Evolutionary conservation across 106 monocot species (phyloP).

Genomic region (Acanthochlamys bracteata): DNA sequence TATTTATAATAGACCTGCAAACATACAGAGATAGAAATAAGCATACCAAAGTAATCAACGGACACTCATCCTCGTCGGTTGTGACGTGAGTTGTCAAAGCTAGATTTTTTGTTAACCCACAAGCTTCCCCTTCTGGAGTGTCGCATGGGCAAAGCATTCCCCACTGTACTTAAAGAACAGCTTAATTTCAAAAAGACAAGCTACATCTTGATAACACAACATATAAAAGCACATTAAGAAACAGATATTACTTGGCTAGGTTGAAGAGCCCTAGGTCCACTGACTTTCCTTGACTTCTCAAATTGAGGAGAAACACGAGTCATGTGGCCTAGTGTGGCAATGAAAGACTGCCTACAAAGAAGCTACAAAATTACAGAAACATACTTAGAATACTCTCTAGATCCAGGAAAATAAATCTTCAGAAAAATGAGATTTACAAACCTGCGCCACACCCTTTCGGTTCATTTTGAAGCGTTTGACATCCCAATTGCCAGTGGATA

Average conservation of each 20-base stretch:
- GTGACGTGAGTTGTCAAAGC: slow-evolving; percentile 97
- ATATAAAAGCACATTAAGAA: slow-evolving; percentile 1
- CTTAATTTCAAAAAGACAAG: neutral
- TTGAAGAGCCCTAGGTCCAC: slow-evolving; percentile 96
- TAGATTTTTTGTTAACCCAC: slow-evolving; percentile 96
- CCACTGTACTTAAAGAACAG: slow-evolving; percentile 45
- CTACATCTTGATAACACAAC: neutral
- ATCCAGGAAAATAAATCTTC: neutral
- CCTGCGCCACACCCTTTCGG: slow-evolving; percentile 91
- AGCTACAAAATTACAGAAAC: slow-evolving; percentile 27
- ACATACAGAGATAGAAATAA: neutral
- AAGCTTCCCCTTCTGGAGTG: slow-evolving; percentile 97
- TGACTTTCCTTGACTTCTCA: slow-evolving; percentile 98
- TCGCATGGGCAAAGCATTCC: slow-evolving; percentile 99
- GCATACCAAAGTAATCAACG: slow-evolving; percentile 67
- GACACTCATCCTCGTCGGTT: slow-evolving; percentile 90
- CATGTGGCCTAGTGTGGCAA: slow-evolving; percentile 83
- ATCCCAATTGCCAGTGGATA: slow-evolving; percentile 99
- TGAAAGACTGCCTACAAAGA: slow-evolving; percentile 76
- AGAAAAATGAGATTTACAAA: slow-evolving; percentile 6
- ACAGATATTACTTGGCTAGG: slow-evolving; percentile 70
- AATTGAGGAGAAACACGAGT: slow-evolving; percentile 91
- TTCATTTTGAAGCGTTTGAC: slow-evolving; percentile 91
- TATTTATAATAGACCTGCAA: no score
- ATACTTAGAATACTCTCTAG: no score